Evolutionary conservation across 768 basidiomycete species (phyloP), one percentile per base, ranked within the genome.

Genomic region (Zangia roseola): DNA sequence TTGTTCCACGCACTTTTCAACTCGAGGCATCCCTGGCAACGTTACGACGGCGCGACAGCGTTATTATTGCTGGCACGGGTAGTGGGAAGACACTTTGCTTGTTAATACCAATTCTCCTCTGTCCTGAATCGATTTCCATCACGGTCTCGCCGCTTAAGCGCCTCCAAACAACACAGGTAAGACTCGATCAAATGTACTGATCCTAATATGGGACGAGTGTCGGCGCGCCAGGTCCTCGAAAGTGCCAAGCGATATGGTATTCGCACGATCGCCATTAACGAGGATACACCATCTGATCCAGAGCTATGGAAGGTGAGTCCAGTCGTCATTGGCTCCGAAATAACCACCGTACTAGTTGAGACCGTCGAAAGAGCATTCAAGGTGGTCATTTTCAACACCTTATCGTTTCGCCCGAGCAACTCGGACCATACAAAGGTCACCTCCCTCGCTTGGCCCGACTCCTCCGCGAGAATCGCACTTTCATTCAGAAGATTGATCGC

Each of bases 91-190:
- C 43, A 4, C 43, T 50, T 5, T 45, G 39, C 13, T 6, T 46
- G 1, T 10, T 52, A 2, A 46, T 52, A 2, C 45, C 42, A 0
- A 2, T 47, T 4, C 25, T 52, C 2, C 51, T 52, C 3, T 37
- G 38, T 8, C 46, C 46, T 0, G 38, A 19, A 0, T 35, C 46
- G 0, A 20, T 52, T 3, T 40, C 42, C 5, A 40, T 52, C 30
- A 52, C 42, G 2, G 26, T 46, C 2, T 52, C 40, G 2, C 51
- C 37, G 6, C 41, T 52, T 4, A 52, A 52, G 12, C 23, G 42
- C 3, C 51, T 47, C 12, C 51, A 52, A 39, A 26, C n/a, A 14
- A 52, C 45, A 2, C 38, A 52, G 45, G 50, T 47, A 42, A 16
- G 39, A 19, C 16, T n/a, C n/a, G n/a, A n/a, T n/a, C n/a, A n/a